Percentiles rank a stretch among this genome's conserved stretches.
phyloP scores from a whole-genome alignment of 768 basidiomycete species.

The Kwoniella dejecticola region DNA sequence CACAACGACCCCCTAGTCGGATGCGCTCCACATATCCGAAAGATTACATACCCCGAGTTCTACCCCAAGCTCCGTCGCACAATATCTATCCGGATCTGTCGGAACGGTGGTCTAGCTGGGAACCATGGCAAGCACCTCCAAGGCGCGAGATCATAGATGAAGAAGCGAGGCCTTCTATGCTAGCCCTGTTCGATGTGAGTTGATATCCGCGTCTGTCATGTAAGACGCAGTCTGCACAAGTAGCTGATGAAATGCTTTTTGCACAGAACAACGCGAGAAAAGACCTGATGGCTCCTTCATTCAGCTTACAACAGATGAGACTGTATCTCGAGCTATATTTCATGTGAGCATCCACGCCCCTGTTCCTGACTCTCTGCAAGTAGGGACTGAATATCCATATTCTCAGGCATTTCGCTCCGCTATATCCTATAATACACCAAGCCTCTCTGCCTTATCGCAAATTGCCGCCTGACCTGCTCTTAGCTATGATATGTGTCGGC shows the following conservation, averaged over 20 bases:
- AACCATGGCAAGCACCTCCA: conserved; percentile 1
- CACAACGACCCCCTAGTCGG: conserved; percentile 7
- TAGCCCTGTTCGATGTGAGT: conserved; percentile 27
- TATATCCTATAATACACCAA: conserved; percentile 32
- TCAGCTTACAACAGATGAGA: conserved; percentile 22
- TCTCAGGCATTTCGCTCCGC: conserved; percentile 26
- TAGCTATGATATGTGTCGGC: conserved; percentile 24
- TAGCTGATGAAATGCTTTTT: not conserved
- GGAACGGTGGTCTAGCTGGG: conserved; percentile 1
- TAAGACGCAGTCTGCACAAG: not conserved
- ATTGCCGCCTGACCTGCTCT: conserved; percentile 22
- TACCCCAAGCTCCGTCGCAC: not conserved
- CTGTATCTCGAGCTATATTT: conserved; percentile 30
- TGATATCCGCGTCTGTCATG: not conserved
- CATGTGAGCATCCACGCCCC: conserved; percentile 11
- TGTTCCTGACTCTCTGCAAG: not conserved
- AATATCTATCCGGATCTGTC: conserved; percentile 5
- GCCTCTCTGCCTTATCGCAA: conserved; percentile 22
- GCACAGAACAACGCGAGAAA: not conserved
- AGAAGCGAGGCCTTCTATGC: conserved; percentile 6
- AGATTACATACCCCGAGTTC: not conserved
- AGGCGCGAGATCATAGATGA: conserved; percentile 11
- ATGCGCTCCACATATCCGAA: conserved; percentile 5
- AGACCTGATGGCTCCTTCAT: conserved; percentile 4
- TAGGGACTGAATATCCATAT: not conserved